A percentile compares a stretch with the other conserved stretches of the same genome.
These are phyloP conservation scores for Dactylellina haptotyla DNA, from an alignment of 2,329 filamentous ascomycete genomes.

Conservation along the genomic window DNA sequence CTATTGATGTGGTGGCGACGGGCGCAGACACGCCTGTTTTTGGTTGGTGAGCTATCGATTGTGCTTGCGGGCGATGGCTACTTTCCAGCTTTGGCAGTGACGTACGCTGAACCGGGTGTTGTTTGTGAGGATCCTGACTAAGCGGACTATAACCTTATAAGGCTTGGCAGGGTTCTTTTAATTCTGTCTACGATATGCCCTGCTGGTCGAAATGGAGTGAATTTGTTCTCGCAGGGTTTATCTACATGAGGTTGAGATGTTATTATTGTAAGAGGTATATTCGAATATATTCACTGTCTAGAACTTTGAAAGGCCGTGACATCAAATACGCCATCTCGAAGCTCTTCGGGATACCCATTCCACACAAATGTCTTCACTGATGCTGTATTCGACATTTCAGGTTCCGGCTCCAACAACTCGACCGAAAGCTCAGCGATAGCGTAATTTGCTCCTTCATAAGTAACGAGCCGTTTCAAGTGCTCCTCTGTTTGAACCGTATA, in stretches of 20 bases:
- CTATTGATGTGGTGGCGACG: neutral
- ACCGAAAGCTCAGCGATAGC: neutral
- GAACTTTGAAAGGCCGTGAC: neutral
- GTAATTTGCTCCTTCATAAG: slow-evolving; percentile 13
- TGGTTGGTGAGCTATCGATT: neutral
- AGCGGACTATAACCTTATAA: too few species aligned
- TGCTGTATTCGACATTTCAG: neutral
- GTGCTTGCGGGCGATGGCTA: neutral
- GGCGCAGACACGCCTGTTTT: neutral
- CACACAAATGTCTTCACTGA: slow-evolving; percentile 7
- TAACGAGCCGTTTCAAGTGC: slow-evolving; percentile 1
- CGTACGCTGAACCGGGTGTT: too few species aligned
- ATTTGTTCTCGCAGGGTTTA: too few species aligned
- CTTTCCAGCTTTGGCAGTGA: too few species aligned
- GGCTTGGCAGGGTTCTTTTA: neutral
- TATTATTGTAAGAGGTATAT: too few species aligned
- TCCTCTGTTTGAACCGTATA: slow-evolving; percentile 6
- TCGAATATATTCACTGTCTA: neutral
- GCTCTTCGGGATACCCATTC: slow-evolving; percentile 2
- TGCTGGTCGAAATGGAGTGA: too few species aligned
- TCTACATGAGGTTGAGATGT: neutral
- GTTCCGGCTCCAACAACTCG: neutral
- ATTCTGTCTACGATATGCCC: too few species aligned
- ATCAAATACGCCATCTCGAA: neutral
- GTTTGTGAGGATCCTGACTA: too few species aligned